Evolutionary conservation across 2,329 filamentous ascomycete species (phyloP).

Genomic region (Paraphoma chrysanthemicola): DNA sequence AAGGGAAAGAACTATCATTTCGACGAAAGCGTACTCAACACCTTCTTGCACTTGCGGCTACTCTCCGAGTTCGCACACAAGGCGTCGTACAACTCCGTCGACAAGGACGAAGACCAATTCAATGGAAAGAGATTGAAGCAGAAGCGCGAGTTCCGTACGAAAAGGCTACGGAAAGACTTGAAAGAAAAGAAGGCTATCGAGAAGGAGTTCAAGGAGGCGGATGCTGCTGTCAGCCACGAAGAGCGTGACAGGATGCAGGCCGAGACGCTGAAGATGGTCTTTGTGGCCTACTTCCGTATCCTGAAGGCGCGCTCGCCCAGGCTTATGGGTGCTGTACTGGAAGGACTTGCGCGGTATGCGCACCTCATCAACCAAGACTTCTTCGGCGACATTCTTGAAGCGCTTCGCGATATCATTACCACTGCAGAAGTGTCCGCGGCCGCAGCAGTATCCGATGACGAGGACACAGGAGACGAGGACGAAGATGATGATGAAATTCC

Average conservation of each 20-base stretch:
- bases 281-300: conserved; percentile 93
- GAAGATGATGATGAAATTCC: conserved; percentile 54
- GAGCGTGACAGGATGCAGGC: conserved; percentile 93
- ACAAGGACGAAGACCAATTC: conserved; percentile 60
- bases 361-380: conserved; percentile 99
- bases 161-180: conserved; percentile 80
- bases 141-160: conserved; percentile 87
- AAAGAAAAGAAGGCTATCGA: conserved; percentile 88
- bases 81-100: conserved; percentile 78
- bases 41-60: conserved; percentile 87
- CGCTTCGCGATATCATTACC: conserved; percentile 88
- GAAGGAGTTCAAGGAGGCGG: conserved; percentile 91
- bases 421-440: conserved; percentile 66
- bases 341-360: conserved; percentile 90
- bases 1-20: conserved; percentile 82
- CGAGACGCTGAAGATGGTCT: conserved; percentile 94
- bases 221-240: conserved; percentile 89
- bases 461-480: conserved; percentile 58
- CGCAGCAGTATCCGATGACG: conserved; percentile 51
- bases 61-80: conserved; percentile 88
- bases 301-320: conserved; percentile 81
- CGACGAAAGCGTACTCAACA: conserved; percentile 85
- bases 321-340: conserved; percentile 95
- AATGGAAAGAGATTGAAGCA: conserved; percentile 69
- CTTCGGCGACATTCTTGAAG: conserved; percentile 94